Base-by-base conservation (phyloP, 371 early-diverging fungal species). In the Apophysomyces ossiformis region DNA sequence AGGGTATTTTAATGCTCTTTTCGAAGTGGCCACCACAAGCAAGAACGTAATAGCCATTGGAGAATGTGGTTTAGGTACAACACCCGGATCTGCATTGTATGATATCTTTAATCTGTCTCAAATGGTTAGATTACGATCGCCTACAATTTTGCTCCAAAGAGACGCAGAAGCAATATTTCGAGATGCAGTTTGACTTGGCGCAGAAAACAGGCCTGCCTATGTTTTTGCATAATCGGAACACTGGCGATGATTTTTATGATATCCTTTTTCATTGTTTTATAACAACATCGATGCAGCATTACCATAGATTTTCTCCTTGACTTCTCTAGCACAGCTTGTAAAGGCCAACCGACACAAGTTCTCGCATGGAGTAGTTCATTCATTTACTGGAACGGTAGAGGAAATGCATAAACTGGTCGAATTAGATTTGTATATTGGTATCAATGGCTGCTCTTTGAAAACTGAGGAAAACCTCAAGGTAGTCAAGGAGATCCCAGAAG, bases 361-460 rank as follows among this genome's bases (percentile, higher is more conserved):
- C 62, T 80, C 70, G 7, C 65, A 78, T n/a, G 99, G 98, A 35
- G 96, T 99, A 2, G 96, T 99, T 21, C 99, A 99, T 70, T 95
- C 95, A 0, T 98, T 96, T 72, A 95, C 94, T 5, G 97, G 97
- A 1, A 77, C 87, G 0, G 15, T 89, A 18, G 95, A 93, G 21
- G 97, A 97, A 67, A 84, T 92, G 81, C 65, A 84, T 65, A 77
- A 76, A 50, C 75, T 92, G 21, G 66, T 95, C 15, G 87, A 89
- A 4, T 73, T 95, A 58, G 97, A 85, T n/a, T 79, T 97, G 37
- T 96, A 90, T 74, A 96, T 99, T 74, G 98, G 99, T 21, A 85
- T 99, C 69, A 99, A 99, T 74, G 99, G 99, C 9, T 97, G 98
- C 69, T 96, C 96, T 2, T 75, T 99, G 38, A 97, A 95, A 74